A percentile compares a stretch with the other conserved stretches of the same genome.
phyloP scores from a whole-genome alignment of 2,329 filamentous ascomycete species.

The Aureobasidium namibiae region DNA sequence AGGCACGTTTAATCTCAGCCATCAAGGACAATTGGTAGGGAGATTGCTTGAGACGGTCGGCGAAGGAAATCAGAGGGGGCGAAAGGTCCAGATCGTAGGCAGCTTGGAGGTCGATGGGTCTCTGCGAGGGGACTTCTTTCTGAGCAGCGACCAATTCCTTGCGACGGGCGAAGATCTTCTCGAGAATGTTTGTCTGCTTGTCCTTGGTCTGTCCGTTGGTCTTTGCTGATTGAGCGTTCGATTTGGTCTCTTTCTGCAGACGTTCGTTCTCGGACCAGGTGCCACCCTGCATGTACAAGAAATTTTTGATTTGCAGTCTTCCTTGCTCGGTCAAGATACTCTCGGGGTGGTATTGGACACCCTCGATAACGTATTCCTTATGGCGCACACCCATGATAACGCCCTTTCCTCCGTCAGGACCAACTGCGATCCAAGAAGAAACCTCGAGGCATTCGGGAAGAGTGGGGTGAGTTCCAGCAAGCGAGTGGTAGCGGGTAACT shows the following conservation, averaged over 20 bases:
- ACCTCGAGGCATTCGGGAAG: slow-evolving; percentile 80
- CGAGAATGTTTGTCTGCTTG: slow-evolving; percentile 77
- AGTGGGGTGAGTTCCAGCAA: slow-evolving; percentile 83
- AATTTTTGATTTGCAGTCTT: slow-evolving; percentile 84
- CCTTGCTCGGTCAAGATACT: slow-evolving; percentile 91
- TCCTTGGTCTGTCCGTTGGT: slow-evolving; percentile 25
- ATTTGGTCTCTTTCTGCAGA: slow-evolving; percentile 33
- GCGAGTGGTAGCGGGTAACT: slow-evolving; percentile 91
- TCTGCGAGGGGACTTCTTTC: slow-evolving; percentile 75
- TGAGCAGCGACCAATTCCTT: slow-evolving; percentile 68
- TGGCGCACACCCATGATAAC: slow-evolving; percentile 97
- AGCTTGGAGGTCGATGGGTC: slow-evolving; percentile 74
- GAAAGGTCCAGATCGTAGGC: slow-evolving; percentile 77
- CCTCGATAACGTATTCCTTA: slow-evolving; percentile 84
- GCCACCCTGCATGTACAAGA: slow-evolving; percentile 76
- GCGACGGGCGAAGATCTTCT: slow-evolving; percentile 81
- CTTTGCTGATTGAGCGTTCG: slow-evolving; percentile 27
- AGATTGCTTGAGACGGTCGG: slow-evolving; percentile 69
- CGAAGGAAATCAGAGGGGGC: slow-evolving; percentile 74
- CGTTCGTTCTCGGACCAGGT: slow-evolving; percentile 79
- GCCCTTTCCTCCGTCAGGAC: slow-evolving; percentile 66
- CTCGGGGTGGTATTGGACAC: slow-evolving; percentile 95
- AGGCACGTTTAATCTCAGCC: slow-evolving; percentile 95
- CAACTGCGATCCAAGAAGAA: slow-evolving; percentile 76
- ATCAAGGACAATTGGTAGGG: slow-evolving; percentile 86